Conservation (phyloP, 2,329 filamentous ascomycete genomes). For the Monosporascus cannonballus region DNA sequence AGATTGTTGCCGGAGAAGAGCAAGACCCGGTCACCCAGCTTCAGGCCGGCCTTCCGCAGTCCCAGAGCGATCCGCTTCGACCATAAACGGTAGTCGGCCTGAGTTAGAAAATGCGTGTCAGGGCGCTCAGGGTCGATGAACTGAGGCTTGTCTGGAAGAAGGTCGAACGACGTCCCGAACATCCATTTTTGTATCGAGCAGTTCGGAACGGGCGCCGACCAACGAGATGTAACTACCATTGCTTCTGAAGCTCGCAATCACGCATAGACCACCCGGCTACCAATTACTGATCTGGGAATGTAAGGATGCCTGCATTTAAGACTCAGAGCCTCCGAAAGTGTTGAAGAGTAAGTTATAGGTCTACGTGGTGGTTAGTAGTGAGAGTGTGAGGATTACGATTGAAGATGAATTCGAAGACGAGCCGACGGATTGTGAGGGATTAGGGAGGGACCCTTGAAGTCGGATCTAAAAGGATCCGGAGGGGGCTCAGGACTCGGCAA, state of each 20-base stretch:
- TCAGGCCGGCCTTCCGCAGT: constrained; percentile 55
- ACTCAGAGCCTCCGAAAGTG: no score
- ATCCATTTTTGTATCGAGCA: constrained; percentile 51
- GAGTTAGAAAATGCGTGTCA: constrained; percentile 60
- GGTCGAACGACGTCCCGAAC: constrained; percentile 41
- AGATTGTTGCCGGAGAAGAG: constrained; percentile 69
- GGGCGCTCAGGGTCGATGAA: constrained; percentile 63
- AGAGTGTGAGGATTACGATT: no score
- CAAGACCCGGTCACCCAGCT: constrained; percentile 63
- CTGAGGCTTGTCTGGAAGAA: constrained; percentile 36
- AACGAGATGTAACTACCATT: constrained; percentile 45
- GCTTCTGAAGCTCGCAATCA: not conserved
- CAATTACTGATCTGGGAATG: no score
- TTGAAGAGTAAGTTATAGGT: no score
- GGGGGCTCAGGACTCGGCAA: no score
- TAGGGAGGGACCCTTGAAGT: no score
- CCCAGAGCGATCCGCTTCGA: constrained; percentile 68
- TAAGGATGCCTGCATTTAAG: no score
- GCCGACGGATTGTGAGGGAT: no score
- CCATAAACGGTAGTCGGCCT: constrained; percentile 60
- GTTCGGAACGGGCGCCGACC: constrained; percentile 35
- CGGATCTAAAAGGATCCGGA: no score
- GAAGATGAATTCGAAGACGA: no score
- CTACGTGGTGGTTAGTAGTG: no score
- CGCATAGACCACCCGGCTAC: no score